Evolutionary conservation across 768 basidiomycete genomes (phyloP), one percentile per base, ranked within the genome.

Genomic region (Daedaleopsis sinensis): DNA sequence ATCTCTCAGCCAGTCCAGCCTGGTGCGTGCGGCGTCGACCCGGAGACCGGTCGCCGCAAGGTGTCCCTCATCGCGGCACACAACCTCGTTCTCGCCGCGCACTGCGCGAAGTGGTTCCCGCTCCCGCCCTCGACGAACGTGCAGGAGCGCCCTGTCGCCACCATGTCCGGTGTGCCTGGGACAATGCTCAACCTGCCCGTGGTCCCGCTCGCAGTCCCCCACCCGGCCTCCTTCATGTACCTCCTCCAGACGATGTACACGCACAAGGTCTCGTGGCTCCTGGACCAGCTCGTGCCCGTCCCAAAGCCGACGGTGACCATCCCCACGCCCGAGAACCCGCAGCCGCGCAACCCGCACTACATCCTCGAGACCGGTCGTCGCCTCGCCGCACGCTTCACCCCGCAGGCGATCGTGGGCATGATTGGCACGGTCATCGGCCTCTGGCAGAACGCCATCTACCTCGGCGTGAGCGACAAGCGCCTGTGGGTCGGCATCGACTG

Each of bases 241-340:
- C 78, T 94, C 10, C 85, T 86, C 65, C 72, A 78, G 0, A 92
- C 82, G 77, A 78, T 94, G 65, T 91, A 94, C 76, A 82, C 82
- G 27, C 86, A 89, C 69, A 81, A 84, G 63, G 77, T 86, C 27
- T 76, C 77, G 52, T 64, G 74, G n/a, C 81, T 93, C 57, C 78
- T 93, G 42, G 78, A 78, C 24, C 76, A 83, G 0, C 84, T 93
- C 52, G 78, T 93, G 64, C 90, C 91, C 23, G 68, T 59, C 75
- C 80, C 72, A 70, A 80, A 64, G 57, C 72, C 18, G 48, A 68
- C 15, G 72, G 59, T 64, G 38, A 21, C 39, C 37, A 37, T 59
- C 47, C 44, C 63, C 19, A 47, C 64, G 5, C 58, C 50, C 12
- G 61, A 50, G 64, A 61, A 51, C 48, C 70, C 66, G 19, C 59